Conservation (phyloP, 371 early-diverging fungal genomes). For the Chytridiales sp. region DNA sequence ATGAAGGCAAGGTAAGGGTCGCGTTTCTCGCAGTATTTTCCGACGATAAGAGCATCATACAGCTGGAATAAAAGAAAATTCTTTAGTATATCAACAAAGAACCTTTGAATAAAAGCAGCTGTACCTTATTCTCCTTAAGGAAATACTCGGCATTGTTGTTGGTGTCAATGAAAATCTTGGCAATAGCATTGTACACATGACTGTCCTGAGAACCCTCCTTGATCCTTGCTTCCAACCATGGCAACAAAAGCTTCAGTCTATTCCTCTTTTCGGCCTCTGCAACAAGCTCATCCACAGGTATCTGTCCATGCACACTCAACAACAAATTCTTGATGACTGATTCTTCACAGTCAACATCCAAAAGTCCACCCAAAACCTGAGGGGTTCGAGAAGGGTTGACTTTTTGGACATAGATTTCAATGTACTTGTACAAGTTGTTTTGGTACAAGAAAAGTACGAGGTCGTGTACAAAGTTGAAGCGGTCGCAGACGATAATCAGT, state of each 20-base stretch:
- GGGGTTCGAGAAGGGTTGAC: constrained; percentile 94
- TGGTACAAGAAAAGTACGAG: constrained; percentile 93
- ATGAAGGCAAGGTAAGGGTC: constrained; percentile 95
- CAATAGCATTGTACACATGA: constrained; percentile 92
- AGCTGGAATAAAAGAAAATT: constrained; percentile 40
- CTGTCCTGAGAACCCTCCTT: constrained; percentile 84
- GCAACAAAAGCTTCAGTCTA: constrained; percentile 84
- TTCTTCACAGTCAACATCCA: constrained; percentile 98
- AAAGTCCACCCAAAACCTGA: constrained; percentile 92
- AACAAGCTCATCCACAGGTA: constrained; percentile 86
- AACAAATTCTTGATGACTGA: constrained; percentile 84
- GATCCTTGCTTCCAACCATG: constrained; percentile 47
- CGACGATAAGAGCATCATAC: constrained; percentile 88
- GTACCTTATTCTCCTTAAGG: constrained; percentile 82
- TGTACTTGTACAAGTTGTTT: constrained; percentile 88
- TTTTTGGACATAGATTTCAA: constrained; percentile 97
- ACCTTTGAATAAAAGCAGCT: constrained; percentile 5
- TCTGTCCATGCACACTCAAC: constrained; percentile 68
- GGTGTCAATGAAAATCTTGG: constrained; percentile 98
- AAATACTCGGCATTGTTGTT: constrained; percentile 97
- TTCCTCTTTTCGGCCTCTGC: constrained; percentile 94
- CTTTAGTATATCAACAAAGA: background rate
- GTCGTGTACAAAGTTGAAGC: constrained; percentile 95
- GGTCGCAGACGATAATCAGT: constrained; percentile 96
- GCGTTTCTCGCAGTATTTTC: constrained; percentile 96